A percentile compares a stretch with the other conserved stretches of the same genome.
Evolutionary conservation across 2,329 filamentous ascomycete genomes (phyloP).

Genomic region (Talaromyces atroroseus): DNA sequence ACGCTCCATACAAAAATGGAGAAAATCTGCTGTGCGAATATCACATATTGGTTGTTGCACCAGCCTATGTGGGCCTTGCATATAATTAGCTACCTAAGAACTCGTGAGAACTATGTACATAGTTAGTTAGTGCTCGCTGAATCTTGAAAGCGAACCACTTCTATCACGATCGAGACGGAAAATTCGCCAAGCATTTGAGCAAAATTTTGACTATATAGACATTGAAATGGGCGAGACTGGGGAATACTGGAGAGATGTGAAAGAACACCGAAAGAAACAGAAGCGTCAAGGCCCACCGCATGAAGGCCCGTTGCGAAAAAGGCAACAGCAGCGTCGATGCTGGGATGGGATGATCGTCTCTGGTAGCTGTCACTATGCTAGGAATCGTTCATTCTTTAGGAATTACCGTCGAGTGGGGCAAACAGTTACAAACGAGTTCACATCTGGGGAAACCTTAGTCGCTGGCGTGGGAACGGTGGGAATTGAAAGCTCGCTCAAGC

Average conservation of each 20-base stretch:
- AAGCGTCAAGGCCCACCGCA: not conserved
- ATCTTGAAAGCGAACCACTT: too few species aligned
- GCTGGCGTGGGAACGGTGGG: not conserved
- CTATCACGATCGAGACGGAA: too few species aligned
- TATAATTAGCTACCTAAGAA: too few species aligned
- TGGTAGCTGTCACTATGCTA: conserved; percentile 9
- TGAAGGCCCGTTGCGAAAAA: not conserved
- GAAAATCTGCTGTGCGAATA: too few species aligned
- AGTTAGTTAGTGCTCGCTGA: too few species aligned
- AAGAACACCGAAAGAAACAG: not conserved
- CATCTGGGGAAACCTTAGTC: not conserved
- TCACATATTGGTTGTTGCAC: too few species aligned
- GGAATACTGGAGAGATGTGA: not conserved
- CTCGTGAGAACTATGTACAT: too few species aligned
- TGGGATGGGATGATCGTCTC: conserved; percentile 1
- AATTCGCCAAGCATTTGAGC: too few species aligned
- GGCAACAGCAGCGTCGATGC: not conserved
- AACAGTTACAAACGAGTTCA: not conserved
- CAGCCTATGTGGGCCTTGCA: too few species aligned
- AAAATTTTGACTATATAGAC: not conserved
- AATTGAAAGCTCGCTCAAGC: not conserved
- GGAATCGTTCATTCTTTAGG: conserved; percentile 4
- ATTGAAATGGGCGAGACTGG: conserved; percentile 3
- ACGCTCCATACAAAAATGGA: too few species aligned
- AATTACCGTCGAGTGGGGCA: conserved; percentile 3